phyloP scores from a whole-genome alignment of 306 rosid genomes.

The Medicago ruthenica region DNA sequence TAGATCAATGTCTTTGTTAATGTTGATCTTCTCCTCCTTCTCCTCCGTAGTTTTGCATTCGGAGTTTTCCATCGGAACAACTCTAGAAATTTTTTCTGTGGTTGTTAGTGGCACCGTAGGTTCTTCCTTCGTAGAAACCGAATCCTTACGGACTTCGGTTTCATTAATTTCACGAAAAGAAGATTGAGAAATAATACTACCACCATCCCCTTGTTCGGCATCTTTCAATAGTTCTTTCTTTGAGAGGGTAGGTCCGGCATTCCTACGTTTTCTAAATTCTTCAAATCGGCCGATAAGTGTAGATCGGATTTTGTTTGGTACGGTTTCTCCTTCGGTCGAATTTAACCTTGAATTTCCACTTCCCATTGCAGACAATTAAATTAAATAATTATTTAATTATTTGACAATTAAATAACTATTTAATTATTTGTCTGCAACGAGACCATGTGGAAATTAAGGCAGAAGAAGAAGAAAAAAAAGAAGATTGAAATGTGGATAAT shows the following conservation, averaged over 20 bases:
- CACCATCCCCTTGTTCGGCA: conserved; percentile 29
- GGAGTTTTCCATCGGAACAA: conserved; percentile 42
- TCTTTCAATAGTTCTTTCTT: conserved; percentile 57
- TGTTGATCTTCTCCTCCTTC: conserved; percentile 8
- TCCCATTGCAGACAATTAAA: conserved; percentile 58
- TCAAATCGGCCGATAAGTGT: conserved; percentile 32
- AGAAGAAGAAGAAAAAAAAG: not conserved
- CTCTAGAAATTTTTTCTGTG: conserved; percentile 26
- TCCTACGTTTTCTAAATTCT: conserved; percentile 47
- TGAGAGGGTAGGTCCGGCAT: conserved; percentile 42
- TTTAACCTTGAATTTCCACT: conserved; percentile 57
- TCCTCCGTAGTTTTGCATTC: not conserved
- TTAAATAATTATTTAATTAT: not conserved
- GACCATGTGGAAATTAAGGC: not conserved
- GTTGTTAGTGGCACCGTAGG: not conserved
- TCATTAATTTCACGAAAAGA: conserved; percentile 12
- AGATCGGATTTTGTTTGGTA: conserved; percentile 51
- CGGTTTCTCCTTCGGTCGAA: conserved; percentile 36
- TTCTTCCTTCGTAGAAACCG: conserved; percentile 19
- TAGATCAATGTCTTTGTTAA: not conserved
- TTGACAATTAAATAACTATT: not conserved
- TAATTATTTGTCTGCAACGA: conserved; percentile 6
- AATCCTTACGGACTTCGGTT: conserved; percentile 1
- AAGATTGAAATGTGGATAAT: conserved; percentile 15
- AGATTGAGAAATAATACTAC: conserved; percentile 17